Evolutionary conservation across 352 stramenopile genomes (phyloP).

Genomic region (Pythium oligandrum): DNA sequence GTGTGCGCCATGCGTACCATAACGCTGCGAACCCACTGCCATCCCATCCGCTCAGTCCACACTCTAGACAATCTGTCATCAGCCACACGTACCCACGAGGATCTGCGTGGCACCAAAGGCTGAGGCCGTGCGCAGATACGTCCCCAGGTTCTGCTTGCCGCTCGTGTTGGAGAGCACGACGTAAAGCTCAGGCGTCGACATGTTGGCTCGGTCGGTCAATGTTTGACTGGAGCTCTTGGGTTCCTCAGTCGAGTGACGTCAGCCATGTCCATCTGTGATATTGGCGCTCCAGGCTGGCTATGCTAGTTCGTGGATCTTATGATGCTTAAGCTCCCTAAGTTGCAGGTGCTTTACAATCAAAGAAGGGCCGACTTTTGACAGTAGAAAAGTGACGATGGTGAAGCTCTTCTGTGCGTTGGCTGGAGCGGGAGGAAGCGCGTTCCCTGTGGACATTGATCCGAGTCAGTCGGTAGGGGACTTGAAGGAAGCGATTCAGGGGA

Average conservation of each 20-base stretch:
- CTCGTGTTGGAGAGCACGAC: slow-evolving; percentile 72
- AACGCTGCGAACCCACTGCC: slow-evolving; percentile 59
- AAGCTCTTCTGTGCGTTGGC: slow-evolving; percentile 6
- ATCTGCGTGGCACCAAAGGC: slow-evolving; percentile 72
- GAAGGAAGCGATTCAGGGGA: slow-evolving; percentile 7
- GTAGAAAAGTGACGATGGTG: slow-evolving; percentile 1
- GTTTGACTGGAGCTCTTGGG: no score
- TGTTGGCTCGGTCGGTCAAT: neutral
- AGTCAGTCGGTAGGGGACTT: slow-evolving; percentile 6
- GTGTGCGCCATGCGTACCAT: slow-evolving; percentile 71
- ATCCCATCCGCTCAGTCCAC: no score
- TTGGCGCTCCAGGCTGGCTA: no score
- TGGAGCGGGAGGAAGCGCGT: slow-evolving; percentile 8
- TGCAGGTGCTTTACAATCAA: no score
- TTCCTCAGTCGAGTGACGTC: no score
- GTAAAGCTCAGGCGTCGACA: slow-evolving; percentile 38
- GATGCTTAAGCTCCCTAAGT: no score
- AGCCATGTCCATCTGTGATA: no score
- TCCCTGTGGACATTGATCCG: slow-evolving; percentile 7
- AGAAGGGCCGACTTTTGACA: no score
- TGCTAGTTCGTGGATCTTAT: no score
- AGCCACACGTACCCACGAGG: slow-evolving; percentile 42
- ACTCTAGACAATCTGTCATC: no score
- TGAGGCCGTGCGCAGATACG: slow-evolving; percentile 67
- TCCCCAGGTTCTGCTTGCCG: slow-evolving; percentile 72